Evolutionary conservation across 345 rosid species (phyloP).

Genomic region (Euclidium syriacum): DNA sequence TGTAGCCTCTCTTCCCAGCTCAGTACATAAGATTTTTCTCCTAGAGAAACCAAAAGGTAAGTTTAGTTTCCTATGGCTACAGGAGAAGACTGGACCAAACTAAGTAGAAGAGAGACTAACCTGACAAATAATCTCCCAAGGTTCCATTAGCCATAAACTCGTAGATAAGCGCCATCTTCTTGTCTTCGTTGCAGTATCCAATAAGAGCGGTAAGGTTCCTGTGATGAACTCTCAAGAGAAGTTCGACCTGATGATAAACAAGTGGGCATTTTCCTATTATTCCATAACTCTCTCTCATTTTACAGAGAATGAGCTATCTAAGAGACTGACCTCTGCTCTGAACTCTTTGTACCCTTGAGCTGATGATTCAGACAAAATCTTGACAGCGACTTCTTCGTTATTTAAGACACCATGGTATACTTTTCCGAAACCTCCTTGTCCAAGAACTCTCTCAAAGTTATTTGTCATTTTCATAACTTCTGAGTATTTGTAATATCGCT

Average conservation of each 20-base stretch:
- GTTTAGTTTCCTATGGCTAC: neutral
- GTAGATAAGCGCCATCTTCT: slow-evolving; percentile 37
- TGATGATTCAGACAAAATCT: slow-evolving; percentile 38
- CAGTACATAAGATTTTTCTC: slow-evolving; percentile 19
- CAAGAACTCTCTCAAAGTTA: slow-evolving; percentile 33
- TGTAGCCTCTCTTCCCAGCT: slow-evolving; percentile 49
- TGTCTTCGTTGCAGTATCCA: slow-evolving; percentile 42
- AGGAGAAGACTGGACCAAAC: neutral
- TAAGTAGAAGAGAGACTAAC: slow-evolving; percentile 10
- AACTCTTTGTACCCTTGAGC: slow-evolving; percentile 41
- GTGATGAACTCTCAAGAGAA: slow-evolving; percentile 46
- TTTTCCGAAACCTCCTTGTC: slow-evolving; percentile 50
- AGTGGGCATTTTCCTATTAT: too few relatives aligned
- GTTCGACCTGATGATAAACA: slow-evolving; percentile 33
- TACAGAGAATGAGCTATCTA: neutral
- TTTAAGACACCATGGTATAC: slow-evolving; percentile 38
- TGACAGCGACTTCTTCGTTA: slow-evolving; percentile 43
- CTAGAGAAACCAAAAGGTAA: slow-evolving; percentile 12
- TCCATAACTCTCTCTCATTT: neutral
- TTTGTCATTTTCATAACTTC: slow-evolving; percentile 38
- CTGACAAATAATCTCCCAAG: slow-evolving; percentile 38
- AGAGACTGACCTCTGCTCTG: slow-evolving; percentile 36
- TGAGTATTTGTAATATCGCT: slow-evolving; percentile 23
- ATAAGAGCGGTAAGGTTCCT: slow-evolving; percentile 42
- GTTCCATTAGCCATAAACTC: slow-evolving; percentile 52